These are phyloP conservation scores for Trichosporon sp. DNA, from an alignment of 1,284 basidiomycete genomes.

Conservation along the genomic window DNA sequence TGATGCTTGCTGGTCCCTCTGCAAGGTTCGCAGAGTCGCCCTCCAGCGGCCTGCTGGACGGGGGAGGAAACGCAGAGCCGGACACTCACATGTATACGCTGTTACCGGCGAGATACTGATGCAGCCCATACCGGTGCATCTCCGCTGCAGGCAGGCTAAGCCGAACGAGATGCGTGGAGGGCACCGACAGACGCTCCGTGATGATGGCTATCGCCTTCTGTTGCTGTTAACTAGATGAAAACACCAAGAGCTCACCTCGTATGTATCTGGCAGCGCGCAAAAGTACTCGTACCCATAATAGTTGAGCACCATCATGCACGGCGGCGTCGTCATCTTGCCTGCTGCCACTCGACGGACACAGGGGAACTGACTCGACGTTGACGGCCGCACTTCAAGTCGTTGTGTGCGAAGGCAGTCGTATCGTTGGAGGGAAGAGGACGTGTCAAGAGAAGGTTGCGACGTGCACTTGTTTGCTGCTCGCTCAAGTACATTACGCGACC, in stretches of 20 bases:
- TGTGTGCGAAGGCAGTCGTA: too few species aligned
- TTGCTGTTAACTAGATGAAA: neutral
- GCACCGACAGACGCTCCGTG: slow-evolving; percentile 31
- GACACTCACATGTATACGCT: slow-evolving; percentile 38
- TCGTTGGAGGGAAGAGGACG: neutral
- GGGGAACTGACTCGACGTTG: too few species aligned
- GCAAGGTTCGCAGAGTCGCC: too few species aligned
- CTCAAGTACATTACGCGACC: too few species aligned
- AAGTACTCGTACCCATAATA: slow-evolving; percentile 32
- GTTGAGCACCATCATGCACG: slow-evolving; percentile 35
- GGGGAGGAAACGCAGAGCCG: too few species aligned
- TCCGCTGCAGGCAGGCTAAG: slow-evolving; percentile 30
- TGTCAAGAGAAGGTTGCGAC: neutral
- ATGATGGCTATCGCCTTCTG: slow-evolving; percentile 40
- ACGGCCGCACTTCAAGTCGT: too few species aligned
- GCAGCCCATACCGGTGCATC: slow-evolving; percentile 33
- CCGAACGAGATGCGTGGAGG: slow-evolving; percentile 31
- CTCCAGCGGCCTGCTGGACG: too few species aligned
- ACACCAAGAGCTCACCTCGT: slow-evolving; percentile 27
- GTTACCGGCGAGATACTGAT: slow-evolving; percentile 19
- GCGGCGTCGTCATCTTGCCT: slow-evolving; percentile 15
- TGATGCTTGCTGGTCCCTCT: too few species aligned
- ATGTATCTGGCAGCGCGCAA: slow-evolving; percentile 32
- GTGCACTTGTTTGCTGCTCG: neutral
- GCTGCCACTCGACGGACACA: neutral